Evolutionary conservation across 768 basidiomycete genomes (phyloP).

Genomic region (Russula emetica): DNA sequence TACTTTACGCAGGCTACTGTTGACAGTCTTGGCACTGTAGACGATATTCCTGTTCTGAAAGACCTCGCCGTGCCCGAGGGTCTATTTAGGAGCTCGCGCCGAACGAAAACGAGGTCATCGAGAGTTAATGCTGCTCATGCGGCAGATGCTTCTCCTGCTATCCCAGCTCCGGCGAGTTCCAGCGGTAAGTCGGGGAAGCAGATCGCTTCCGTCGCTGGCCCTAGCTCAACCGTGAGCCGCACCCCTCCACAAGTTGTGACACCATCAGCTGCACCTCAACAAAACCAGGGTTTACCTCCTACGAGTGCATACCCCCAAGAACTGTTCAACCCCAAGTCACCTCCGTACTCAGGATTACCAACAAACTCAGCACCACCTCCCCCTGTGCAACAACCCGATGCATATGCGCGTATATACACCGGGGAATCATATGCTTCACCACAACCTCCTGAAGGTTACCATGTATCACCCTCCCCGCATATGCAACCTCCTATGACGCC

Average conservation of each 20-base stretch:
- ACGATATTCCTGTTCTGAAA: slow-evolving; percentile 61
- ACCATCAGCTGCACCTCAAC: slow-evolving; percentile 3
- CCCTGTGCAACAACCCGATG: slow-evolving; percentile 15
- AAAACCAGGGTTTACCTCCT: slow-evolving; percentile 4
- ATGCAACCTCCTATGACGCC: slow-evolving; percentile 7
- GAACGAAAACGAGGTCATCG: slow-evolving; percentile 48
- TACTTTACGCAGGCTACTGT: slow-evolving; percentile 79
- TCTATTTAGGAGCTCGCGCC: slow-evolving; percentile 74
- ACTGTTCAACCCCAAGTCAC: slow-evolving; percentile 9
- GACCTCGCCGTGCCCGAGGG: slow-evolving; percentile 68
- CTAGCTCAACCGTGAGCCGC: slow-evolving; percentile 16
- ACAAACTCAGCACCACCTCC: slow-evolving; percentile 4
- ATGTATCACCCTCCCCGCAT: slow-evolving; percentile 14
- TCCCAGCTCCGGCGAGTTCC: slow-evolving; percentile 3
- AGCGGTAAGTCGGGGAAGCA: slow-evolving; percentile 2
- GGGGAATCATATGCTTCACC: slow-evolving; percentile 12
- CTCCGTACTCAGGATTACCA: slow-evolving; percentile 6
- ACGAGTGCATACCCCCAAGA: slow-evolving; percentile 13
- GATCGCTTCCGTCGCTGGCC: slow-evolving; percentile 10
- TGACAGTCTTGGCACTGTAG: slow-evolving; percentile 66
- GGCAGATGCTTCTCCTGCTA: slow-evolving; percentile 32
- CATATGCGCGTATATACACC: slow-evolving; percentile 14
- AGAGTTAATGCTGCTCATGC: slow-evolving; percentile 46
- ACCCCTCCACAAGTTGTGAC: not conserved
- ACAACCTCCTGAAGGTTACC: slow-evolving; percentile 11